Evolutionary conservation across 305 asterid species (phyloP), one percentile per base, ranked within the genome.

Genomic region (Petunia hybrid): DNA sequence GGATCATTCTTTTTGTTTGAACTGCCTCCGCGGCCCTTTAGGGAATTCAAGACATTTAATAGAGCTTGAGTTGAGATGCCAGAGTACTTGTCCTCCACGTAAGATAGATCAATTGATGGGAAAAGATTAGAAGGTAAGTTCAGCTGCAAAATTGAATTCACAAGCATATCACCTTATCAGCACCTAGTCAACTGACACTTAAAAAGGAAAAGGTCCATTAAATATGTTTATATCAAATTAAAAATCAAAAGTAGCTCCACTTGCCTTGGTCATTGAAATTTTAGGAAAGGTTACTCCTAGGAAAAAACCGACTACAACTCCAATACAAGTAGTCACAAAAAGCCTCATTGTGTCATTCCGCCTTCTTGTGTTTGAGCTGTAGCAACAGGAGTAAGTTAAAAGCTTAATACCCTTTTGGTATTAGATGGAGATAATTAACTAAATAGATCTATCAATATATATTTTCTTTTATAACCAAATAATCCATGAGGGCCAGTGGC

Each of bases 1-100:
- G 93, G 82, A 77, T 45, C 78, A 64, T 92, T 89, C 61, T 68
- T 61, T 77, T 85, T 92, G 76, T 69, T 88, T 57, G 88, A 77
- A 67, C 68, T 68, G 86, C 83, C 87, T 79, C 87, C 84, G n/a
- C 85, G 85, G 55, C 93, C 89, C 89, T 86, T 92, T 46, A 93
- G 86, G 77, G 94, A 90, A 64, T 91, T 90, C 98, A 97, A 92
- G 61, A 91, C 90, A 75, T 92, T 95, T 83, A 95, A 85, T 62
- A 93, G 81, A 13, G 98, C 92, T 81, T 95, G 99, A 73, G 95
- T 89, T 51, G 99, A 93, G 82, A 93, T 81, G 36, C 98, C 98
- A 0, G 98, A 89, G 87, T 90, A 90, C 88, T 90, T 93, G 84
- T 92, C 97, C 82, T 93, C 98, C 8, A 91, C 81, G 76, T 91